Evolutionary conservation across 208 protist species (phyloP).

Genomic region (Entamoeba histolytica): DNA sequence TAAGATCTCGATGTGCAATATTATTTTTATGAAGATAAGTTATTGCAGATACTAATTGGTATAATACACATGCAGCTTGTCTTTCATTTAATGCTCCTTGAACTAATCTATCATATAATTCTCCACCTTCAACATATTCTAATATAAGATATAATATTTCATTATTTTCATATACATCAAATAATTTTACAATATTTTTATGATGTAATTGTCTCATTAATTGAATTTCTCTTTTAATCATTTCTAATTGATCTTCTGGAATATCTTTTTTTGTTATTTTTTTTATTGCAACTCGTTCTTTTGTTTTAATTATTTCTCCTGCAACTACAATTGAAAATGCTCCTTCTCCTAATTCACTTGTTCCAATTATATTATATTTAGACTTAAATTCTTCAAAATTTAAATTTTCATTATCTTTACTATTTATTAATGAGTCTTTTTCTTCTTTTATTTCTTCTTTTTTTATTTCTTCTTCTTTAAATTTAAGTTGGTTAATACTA

Average conservation of each 20-base stretch:
- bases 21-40: not conserved
- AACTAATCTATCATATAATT: not conserved
- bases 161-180: not conserved
- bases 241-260: not conserved
- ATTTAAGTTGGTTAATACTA: not conserved
- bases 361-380: not conserved
- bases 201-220: not conserved
- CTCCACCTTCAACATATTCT: not conserved
- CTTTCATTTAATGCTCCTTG: not conserved
- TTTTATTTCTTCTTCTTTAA: not conserved
- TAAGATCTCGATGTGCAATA: conserved; percentile 29
- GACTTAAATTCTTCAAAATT: not conserved
- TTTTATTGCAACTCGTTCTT: not conserved
- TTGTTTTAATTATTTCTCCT: not conserved
- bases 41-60: not conserved
- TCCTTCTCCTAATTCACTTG: not conserved
- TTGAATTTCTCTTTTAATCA: not conserved
- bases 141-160: not conserved
- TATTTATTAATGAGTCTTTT: too few species aligned
- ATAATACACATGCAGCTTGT: not conserved
- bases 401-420: not conserved
- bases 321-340: not conserved
- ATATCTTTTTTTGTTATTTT: not conserved
- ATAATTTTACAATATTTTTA: not conserved
- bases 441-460: not conserved